Percentiles rank a stretch among this genome's conserved stretches.
Evolutionary conservation across 768 basidiomycete genomes (phyloP).

Genomic region (Cubamyces lactineus): DNA sequence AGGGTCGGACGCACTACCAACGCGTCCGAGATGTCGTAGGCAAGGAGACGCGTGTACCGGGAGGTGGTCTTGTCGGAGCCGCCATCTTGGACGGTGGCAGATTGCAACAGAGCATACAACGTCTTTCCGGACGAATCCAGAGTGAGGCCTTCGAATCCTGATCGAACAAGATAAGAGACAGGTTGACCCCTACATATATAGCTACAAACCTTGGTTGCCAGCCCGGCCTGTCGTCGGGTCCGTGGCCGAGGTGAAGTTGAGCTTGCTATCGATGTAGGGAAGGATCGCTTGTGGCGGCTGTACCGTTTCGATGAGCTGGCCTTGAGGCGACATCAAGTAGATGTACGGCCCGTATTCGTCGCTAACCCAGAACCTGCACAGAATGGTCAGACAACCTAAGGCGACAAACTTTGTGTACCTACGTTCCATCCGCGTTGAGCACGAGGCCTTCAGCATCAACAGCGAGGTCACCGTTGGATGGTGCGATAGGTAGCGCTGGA

Average conservation of each 20-base stretch:
- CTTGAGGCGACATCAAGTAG: conserved; percentile 52
- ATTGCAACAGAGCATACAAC: conserved; percentile 65
- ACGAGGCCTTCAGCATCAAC: conserved; percentile 65
- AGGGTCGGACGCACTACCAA: conserved; percentile 39
- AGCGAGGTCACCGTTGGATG: conserved; percentile 50
- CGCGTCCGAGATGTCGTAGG: conserved; percentile 51
- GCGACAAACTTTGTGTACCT: conserved; percentile 23
- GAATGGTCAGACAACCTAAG: neutral
- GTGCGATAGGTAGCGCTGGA: conserved; percentile 50
- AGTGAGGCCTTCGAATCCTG: conserved; percentile 66
- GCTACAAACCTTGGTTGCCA: conserved; percentile 53
- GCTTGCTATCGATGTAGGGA: conserved; percentile 48
- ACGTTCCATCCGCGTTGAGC: conserved; percentile 61
- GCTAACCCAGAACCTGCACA: conserved; percentile 59
- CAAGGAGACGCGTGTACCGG: conserved; percentile 58
- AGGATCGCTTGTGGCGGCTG: conserved; percentile 60
- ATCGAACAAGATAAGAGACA: neutral
- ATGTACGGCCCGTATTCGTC: conserved; percentile 76
- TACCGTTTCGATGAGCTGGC: conserved; percentile 57
- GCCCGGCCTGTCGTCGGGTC: conserved; percentile 57
- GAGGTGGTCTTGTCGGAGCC: conserved; percentile 49
- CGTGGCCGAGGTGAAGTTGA: conserved; percentile 55
- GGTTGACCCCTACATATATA: neutral
- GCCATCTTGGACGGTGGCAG: conserved; percentile 67
- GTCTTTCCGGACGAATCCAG: conserved; percentile 48